A percentile compares a stretch with the other conserved stretches of the same genome.
Conservation (phyloP, 441 rosid species). For the California macrophylla region DNA sequence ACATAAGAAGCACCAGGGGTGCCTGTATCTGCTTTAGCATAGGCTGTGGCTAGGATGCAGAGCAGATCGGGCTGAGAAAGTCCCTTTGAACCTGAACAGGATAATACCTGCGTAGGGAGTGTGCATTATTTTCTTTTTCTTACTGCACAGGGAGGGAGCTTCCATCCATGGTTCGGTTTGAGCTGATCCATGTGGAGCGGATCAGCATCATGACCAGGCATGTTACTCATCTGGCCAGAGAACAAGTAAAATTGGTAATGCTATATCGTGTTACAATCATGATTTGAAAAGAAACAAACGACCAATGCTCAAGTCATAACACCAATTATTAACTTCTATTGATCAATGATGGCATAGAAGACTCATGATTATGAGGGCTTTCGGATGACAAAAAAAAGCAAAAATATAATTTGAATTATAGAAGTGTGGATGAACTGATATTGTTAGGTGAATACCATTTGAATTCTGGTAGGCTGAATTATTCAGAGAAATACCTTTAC, state of each 20-base stretch:
- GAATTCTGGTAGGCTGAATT: no score
- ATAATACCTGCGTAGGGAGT: constrained; percentile 99
- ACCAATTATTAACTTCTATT: neutral
- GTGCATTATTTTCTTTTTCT: constrained; percentile 48
- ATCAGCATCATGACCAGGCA: constrained; percentile 1
- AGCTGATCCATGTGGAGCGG: neutral
- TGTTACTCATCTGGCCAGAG: neutral
- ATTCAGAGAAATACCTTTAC: no score
- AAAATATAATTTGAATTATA: no score
- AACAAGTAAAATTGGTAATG: neutral
- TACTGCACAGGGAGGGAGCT: constrained; percentile 24
- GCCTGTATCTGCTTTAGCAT: constrained; percentile 56
- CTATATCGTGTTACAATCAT: neutral
- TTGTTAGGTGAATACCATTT: no score
- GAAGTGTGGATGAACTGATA: no score
- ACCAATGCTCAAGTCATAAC: neutral
- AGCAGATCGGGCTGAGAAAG: constrained; percentile 90
- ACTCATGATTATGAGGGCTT: neutral
- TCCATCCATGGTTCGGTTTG: neutral
- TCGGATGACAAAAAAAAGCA: neutral
- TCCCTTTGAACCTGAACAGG: constrained; percentile 99
- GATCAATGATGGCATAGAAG: neutral
- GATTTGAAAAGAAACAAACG: neutral
- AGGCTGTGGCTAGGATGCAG: constrained; percentile 23
- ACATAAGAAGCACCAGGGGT: constrained; percentile 92